phyloP scores from a whole-genome alignment of 306 rosid species.

The Cucurbita moschata region DNA sequence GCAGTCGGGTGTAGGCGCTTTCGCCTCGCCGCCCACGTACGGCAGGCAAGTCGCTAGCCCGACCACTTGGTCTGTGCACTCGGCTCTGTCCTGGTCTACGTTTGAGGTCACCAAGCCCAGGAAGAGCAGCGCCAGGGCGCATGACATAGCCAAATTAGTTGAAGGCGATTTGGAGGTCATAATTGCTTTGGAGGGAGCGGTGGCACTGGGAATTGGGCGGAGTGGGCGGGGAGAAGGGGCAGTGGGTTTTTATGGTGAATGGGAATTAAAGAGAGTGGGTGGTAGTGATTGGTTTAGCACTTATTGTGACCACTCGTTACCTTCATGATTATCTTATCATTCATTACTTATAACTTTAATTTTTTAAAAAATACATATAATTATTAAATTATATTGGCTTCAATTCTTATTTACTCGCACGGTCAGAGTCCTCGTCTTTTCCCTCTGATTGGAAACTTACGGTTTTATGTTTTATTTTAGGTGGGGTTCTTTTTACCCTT shows the following conservation, averaged over 20 bases:
- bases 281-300: neutral
- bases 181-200: neutral
- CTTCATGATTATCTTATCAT: no score
- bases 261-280: neutral
- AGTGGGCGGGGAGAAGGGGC: neutral
- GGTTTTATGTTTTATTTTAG: no score
- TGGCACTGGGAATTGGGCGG: neutral
- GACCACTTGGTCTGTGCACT: constrained; percentile 45
- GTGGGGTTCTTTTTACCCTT: no score
- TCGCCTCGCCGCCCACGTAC: constrained; percentile 42
- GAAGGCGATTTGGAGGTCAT: neutral
- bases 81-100: constrained; percentile 48
- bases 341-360: no score
- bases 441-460: no score
- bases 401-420: no score
- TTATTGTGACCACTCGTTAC: neutral
- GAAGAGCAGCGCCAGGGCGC: neutral
- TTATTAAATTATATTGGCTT: no score
- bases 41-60: constrained; percentile 47
- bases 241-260: neutral
- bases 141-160: neutral
- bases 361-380: no score
- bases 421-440: no score
- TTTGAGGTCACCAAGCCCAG: constrained; percentile 19
- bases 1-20: constrained; percentile 53